These are phyloP conservation scores for Pseudogymnoascus sp. DNA, from an alignment of 2,329 filamentous ascomycete species.

Conservation along the genomic window DNA sequence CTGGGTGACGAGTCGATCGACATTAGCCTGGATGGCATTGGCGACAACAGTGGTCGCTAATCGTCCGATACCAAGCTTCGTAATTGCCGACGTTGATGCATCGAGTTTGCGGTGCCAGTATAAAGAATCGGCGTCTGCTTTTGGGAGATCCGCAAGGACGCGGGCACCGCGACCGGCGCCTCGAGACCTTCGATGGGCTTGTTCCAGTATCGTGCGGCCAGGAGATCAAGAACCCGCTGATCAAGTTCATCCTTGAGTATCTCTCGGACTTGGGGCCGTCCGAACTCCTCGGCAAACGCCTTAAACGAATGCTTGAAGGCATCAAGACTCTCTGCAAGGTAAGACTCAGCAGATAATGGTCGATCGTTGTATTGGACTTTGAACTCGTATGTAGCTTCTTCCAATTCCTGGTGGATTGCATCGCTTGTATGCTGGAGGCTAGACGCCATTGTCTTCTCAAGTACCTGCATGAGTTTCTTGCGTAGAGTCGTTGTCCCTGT, in stretches of 20 bases:
- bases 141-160: slow-evolving; percentile 70
- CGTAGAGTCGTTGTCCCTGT: slow-evolving; percentile 82
- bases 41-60: slow-evolving; percentile 89
- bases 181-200: slow-evolving; percentile 83
- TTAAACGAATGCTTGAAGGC: slow-evolving; percentile 98
- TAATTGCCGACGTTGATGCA: slow-evolving; percentile 80
- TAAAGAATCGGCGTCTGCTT: slow-evolving; percentile 73
- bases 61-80: slow-evolving; percentile 88
- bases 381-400: slow-evolving; percentile 96
- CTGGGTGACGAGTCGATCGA: slow-evolving; percentile 69
- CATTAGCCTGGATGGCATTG: slow-evolving; percentile 74
- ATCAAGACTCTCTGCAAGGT: slow-evolving; percentile 90
- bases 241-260: slow-evolving; percentile 89
- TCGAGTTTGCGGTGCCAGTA: slow-evolving; percentile 96
- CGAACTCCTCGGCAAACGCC: slow-evolving; percentile 83
- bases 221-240: slow-evolving; percentile 85
- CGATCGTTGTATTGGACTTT: slow-evolving; percentile 99
- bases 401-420: slow-evolving; percentile 87
- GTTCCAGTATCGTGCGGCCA: slow-evolving; percentile 96
- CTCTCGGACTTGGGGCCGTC: slow-evolving; percentile 79
- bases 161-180: slow-evolving; percentile 59
- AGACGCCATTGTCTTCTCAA: slow-evolving; percentile 95
- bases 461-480: slow-evolving; percentile 93
- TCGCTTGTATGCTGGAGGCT: slow-evolving; percentile 85
- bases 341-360: slow-evolving; percentile 89